These are phyloP conservation scores for Fusarium beomiforme DNA, from an alignment of 2,329 filamentous ascomycete species.

Conservation along the genomic window DNA sequence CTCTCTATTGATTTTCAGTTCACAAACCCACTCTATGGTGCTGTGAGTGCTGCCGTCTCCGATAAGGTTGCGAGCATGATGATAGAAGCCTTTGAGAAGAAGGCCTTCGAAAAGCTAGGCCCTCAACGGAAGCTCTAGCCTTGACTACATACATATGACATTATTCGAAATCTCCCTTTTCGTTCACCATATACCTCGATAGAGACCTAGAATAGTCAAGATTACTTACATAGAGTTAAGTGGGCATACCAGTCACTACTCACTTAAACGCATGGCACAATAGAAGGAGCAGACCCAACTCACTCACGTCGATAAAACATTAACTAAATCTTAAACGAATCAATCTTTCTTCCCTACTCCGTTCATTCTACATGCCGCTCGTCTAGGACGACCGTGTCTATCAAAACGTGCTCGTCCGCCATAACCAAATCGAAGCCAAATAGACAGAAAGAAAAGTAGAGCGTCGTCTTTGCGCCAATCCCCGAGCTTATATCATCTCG, in stretches of 20 bases:
- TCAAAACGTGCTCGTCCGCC: constrained; percentile 40
- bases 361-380: constrained; percentile 40
- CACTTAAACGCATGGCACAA: not conserved
- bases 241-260: not conserved
- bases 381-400: constrained; percentile 41
- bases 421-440: constrained; percentile 13
- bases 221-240: not conserved
- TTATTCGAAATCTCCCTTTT: not conserved
- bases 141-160: not conserved
- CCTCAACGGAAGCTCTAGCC: constrained; percentile 24
- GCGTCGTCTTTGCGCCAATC: constrained; percentile 40
- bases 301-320: not conserved
- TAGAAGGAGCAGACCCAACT: not conserved
- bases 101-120: constrained; percentile 65
- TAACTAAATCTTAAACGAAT: constrained; percentile 22
- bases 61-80: constrained; percentile 87
- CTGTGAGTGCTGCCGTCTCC: constrained; percentile 82
- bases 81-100: constrained; percentile 91
- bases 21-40: constrained; percentile 85
- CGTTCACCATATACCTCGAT: not conserved
- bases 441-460: constrained; percentile 32
- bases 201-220: not conserved
- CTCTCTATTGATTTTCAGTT: constrained; percentile 86
- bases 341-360: constrained; percentile 30
- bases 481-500: constrained; percentile 15